Conservation (phyloP, 805 yeast genomes). For the Candida hispaniensis region DNA sequence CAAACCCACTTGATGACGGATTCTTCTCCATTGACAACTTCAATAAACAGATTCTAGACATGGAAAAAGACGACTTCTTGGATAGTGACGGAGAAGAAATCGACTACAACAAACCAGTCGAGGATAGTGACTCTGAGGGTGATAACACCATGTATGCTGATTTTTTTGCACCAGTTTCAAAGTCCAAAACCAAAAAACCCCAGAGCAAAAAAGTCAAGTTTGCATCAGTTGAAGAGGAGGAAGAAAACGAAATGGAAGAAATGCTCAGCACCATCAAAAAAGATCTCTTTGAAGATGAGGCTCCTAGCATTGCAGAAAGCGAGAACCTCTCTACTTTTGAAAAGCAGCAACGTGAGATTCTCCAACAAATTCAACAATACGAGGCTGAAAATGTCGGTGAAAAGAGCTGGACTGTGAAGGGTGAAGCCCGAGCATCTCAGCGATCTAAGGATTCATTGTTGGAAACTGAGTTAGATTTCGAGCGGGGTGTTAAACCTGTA, state of each 20-base stretch:
- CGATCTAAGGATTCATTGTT: conserved; percentile 79
- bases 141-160: conserved; percentile 31
- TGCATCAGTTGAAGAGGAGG: conserved; percentile 23
- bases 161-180: too few species aligned
- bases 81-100: conserved; percentile 39
- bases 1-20: conserved; percentile 67
- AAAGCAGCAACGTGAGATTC: conserved; percentile 66
- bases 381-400: conserved; percentile 85
- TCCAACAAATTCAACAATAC: conserved; percentile 62
- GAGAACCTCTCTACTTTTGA: conserved; percentile 62
- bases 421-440: conserved; percentile 74
- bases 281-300: conserved; percentile 36
- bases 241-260: conserved; percentile 20
- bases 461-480: conserved; percentile 71
- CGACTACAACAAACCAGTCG: conserved; percentile 35
- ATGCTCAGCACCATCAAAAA: conserved; percentile 16
- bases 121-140: conserved; percentile 39
- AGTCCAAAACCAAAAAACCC: conserved; percentile 20
- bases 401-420: conserved; percentile 88
- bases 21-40: conserved; percentile 80
- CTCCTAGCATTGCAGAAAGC: conserved; percentile 49
- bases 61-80: conserved; percentile 40
- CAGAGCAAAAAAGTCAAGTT: conserved; percentile 7
- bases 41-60: conserved; percentile 59
- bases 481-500: conserved; percentile 87